Conservation (phyloP, 2,329 filamentous ascomycete genomes). For the Colletotrichum melonis region DNA sequence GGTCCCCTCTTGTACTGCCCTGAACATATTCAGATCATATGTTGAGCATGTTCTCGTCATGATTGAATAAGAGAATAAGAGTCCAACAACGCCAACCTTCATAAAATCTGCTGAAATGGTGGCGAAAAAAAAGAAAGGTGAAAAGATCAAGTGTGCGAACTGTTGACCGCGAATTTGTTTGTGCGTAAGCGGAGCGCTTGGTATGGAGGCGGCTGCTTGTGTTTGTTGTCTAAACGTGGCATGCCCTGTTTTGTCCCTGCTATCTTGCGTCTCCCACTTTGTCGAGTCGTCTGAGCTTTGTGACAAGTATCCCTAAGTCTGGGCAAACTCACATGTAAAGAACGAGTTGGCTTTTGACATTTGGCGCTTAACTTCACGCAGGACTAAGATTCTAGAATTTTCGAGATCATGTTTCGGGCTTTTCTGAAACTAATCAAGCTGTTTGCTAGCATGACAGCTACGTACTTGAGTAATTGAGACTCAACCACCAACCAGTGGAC, state of each 20-base stretch:
- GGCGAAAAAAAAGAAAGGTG: neutral
- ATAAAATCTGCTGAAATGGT: neutral
- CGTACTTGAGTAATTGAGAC: neutral
- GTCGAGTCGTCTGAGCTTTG: neutral
- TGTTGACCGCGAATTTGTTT: neutral
- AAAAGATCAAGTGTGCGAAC: neutral
- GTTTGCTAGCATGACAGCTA: neutral
- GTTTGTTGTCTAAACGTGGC: neutral
- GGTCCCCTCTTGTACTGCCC: neutral
- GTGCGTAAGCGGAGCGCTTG: neutral
- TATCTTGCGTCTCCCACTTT: neutral
- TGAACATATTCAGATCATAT: neutral
- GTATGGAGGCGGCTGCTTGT: neutral
- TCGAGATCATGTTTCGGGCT: neutral
- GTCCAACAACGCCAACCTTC: neutral
- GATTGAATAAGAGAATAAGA: neutral
- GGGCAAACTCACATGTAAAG: neutral
- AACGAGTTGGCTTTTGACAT: neutral
- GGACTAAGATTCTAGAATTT: neutral
- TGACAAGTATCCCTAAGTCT: neutral
- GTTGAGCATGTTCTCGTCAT: neutral
- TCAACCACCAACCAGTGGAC: no score
- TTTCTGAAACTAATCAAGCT: neutral
- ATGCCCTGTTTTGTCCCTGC: neutral
- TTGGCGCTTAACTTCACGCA: neutral